phyloP scores from a whole-genome alignment of 768 basidiomycete species.

The Basidioascus undulatus region DNA sequence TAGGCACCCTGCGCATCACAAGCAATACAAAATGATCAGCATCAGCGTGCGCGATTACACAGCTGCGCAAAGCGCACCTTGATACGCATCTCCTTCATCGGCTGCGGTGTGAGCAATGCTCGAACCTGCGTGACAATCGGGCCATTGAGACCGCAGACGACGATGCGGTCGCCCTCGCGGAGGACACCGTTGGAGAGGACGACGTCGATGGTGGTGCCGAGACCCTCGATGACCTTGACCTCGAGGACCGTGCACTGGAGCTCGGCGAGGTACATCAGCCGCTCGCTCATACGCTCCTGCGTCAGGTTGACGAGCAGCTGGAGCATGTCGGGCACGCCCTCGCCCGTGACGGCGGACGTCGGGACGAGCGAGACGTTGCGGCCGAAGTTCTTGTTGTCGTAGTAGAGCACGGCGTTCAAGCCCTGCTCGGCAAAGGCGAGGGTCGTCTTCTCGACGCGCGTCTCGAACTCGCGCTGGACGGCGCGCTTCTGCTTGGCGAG shows the following conservation, averaged over 20 bases:
- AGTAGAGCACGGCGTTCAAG: constrained; percentile 80
- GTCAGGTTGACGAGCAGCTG: constrained; percentile 92
- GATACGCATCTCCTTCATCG: constrained; percentile 77
- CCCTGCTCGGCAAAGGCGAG: constrained; percentile 96
- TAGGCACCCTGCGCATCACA: constrained; percentile 26
- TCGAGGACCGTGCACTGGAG: constrained; percentile 94
- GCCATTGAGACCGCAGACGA: constrained; percentile 88
- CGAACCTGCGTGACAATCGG: constrained; percentile 88
- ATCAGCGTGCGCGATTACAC: not conserved
- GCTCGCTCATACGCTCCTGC: constrained; percentile 90
- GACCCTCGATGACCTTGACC: constrained; percentile 93
- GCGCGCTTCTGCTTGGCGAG: constrained; percentile 51
- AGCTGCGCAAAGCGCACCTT: constrained; percentile 31
- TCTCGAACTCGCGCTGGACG: constrained; percentile 78
- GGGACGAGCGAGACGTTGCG: constrained; percentile 90
- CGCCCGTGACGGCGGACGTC: constrained; percentile 91
- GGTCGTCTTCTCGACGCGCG: constrained; percentile 58
- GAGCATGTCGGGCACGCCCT: constrained; percentile 98
- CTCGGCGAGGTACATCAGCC: constrained; percentile 92
- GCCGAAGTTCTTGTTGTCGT: constrained; percentile 88
- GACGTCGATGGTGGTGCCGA: constrained; percentile 94
- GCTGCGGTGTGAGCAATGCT: constrained; percentile 85
- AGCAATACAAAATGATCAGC: not conserved
- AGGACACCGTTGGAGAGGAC: constrained; percentile 83
- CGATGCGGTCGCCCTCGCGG: constrained; percentile 75